Evolutionary conservation across 495 filamentous ascomycete genomes (phyloP), one percentile per base, ranked within the genome.

Genomic region (Penicillium dipodomyicola): DNA sequence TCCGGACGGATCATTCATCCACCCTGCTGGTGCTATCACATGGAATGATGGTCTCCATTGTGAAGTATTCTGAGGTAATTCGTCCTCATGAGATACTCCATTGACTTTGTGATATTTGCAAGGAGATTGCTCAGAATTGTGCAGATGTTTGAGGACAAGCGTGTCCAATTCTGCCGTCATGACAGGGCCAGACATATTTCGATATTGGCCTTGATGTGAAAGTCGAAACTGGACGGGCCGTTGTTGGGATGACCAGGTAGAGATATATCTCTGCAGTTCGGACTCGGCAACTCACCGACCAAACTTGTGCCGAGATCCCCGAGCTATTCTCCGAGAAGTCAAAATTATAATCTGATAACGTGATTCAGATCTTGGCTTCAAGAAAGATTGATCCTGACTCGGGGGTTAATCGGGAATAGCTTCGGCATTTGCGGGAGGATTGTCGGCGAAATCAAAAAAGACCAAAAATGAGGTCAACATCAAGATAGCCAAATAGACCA

Each of bases 1-100:
- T 9, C 77, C 81, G 52, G 80, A 83, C 5, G 82, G 82, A 32
- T 84, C 82, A 54, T 84, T 83, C 70, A 82, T 68, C 80, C 81
- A 84, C 25, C 78, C 79, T 5, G 80, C 78, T 4, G 80, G 76
- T 6, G 82, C 77, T 6, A 70, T 68, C 39, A 85, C 70, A 57
- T 84, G 82, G 44, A 69, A 80, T 5, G 56, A 71, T 20, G 82
- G 81, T 27, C 80, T 63, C 75, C 77, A 80, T 61, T 71, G 60
- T 20, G 33, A 35, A 9, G 25, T 41, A 27, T 35, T 29, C 58
- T 32, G 30, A 12, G 23, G 33, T 11, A 22, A 4, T 8, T 19
- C 37, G 45, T 44, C 43, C 22, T 23, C 22, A 22, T 20, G 10
- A 19, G 29, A 23, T 3, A 19, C 3, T 17, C 46, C 25, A 5